Percentiles rank a stretch among this genome's conserved stretches.
These are phyloP conservation scores for Wickerhamiella slavikovae DNA, from an alignment of 805 yeast genomes.

Conservation along the genomic window DNA sequence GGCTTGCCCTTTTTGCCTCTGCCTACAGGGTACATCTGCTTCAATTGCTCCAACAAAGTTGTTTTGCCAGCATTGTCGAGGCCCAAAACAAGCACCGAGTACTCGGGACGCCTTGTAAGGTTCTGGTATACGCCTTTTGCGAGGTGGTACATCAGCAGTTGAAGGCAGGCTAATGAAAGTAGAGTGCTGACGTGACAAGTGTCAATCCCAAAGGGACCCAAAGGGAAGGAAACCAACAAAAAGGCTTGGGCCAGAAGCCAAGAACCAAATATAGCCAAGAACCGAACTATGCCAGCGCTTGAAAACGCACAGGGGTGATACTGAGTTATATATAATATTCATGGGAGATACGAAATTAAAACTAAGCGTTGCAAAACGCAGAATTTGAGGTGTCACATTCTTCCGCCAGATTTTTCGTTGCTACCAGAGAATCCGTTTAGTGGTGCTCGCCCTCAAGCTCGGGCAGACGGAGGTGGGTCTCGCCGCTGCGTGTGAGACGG, in stretches of 20 bases:
- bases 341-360: too few species aligned
- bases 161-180: too few species aligned
- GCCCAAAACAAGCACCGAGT: constrained; percentile 65
- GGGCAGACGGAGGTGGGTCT: constrained; percentile 12
- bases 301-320: too few species aligned
- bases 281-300: too few species aligned
- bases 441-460: constrained; percentile 4
- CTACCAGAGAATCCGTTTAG: constrained; percentile 1
- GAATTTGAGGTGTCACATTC: neutral
- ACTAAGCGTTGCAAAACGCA: too few species aligned
- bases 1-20: constrained; percentile 14
- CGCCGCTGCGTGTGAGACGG: too few species aligned
- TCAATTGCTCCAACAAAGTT: constrained; percentile 47
- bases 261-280: too few species aligned
- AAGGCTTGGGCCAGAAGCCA: too few species aligned
- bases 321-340: too few species aligned
- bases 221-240: too few species aligned
- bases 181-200: too few species aligned
- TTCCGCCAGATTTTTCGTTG: neutral
- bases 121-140: constrained; percentile 38
- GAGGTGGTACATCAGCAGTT: constrained; percentile 66
- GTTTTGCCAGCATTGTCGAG: constrained; percentile 95
- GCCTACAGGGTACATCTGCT: constrained; percentile 28
- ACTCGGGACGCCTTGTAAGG: constrained; percentile 43
- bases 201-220: too few species aligned